Evolutionary conservation across 1,139 yeast genomes (phyloP), one percentile per base, ranked within the genome.

Genomic region (Candida tunisiensis): DNA sequence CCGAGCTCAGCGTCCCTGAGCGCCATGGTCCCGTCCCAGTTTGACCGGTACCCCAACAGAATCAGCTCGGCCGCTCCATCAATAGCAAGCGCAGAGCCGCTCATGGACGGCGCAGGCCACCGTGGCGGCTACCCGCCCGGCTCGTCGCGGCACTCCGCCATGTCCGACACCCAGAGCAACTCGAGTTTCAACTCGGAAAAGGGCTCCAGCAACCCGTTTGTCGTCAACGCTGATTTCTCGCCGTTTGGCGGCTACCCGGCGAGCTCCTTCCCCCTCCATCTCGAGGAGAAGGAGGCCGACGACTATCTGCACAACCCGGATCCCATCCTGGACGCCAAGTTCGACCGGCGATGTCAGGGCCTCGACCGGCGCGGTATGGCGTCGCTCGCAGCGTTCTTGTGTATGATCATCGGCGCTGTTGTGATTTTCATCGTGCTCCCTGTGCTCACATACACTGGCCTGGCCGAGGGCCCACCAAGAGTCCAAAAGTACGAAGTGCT

Each of bases 171-270:
- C n/a, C 18, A 21, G 15, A 19, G 19, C 26, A 12, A 13, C 12
- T 24, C 26, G 15, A 16, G 21, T 11, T 7, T 21, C 17, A 16
- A 20, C 19, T 24, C 30, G 16, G 39, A 36, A 17, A 30, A 32
- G 16, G 41, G 35, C 20, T 29, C 30, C 25, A 30, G 32, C 26
- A 45, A 45, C 30, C 50, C 51, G 10, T 47, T 45, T 35, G 45
- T 46, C 18, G 47, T 47, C 19, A 51, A 52, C 35, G 55, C 58
- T 3, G 62, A 56, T 36, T 56, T 55, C 27, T 71, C 83, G 28
- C 95, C 95, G 2, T 83, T 83, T 57, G 95, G 95, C 30, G 95
- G 94, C 8, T 83, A 79, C 49, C 94, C 95, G 2, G 88, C 93
- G 4, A 62, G 79, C 5, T 69, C 82, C 2, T 83, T 83, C 55